A percentile compares a stretch with the other conserved stretches of the same genome.
Evolutionary conservation across 208 protist species (phyloP).

Genomic region (Crithidia acanthocephali): DNA sequence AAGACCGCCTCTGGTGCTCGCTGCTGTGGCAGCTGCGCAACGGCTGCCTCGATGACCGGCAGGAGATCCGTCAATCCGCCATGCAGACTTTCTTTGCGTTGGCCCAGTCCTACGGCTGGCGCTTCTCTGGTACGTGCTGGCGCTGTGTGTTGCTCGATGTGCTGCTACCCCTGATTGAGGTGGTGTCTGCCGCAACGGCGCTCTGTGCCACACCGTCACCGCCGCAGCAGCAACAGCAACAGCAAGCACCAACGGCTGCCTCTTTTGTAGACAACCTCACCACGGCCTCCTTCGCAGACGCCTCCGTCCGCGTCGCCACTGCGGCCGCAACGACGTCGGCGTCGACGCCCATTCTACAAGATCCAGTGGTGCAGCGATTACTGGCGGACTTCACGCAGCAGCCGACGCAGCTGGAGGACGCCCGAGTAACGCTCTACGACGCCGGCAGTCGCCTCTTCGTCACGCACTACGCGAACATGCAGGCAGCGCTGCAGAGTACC

Average conservation of each 20-base stretch:
- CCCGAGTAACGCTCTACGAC: slow-evolving; percentile 64
- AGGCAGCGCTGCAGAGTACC: neutral
- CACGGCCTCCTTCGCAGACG: neutral
- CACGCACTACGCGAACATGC: slow-evolving; percentile 55
- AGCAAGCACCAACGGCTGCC: too few species aligned
- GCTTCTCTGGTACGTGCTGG: slow-evolving; percentile 64
- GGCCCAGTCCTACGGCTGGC: slow-evolving; percentile 74
- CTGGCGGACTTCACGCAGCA: slow-evolving; percentile 27
- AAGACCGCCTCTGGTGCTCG: slow-evolving; percentile 43
- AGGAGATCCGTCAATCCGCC: slow-evolving; percentile 84
- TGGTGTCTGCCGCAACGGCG: slow-evolving; percentile 36
- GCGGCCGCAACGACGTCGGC: neutral
- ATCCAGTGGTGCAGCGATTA: slow-evolving; percentile 14
- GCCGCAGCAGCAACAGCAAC: too few species aligned
- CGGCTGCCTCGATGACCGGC: slow-evolving; percentile 52
- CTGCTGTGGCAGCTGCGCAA: slow-evolving; percentile 58
- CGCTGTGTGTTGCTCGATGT: slow-evolving; percentile 53
- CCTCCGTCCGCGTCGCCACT: neutral
- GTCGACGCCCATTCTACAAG: neutral
- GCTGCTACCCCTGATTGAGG: slow-evolving; percentile 56
- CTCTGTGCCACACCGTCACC: slow-evolving; percentile 28
- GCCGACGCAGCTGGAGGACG: slow-evolving; percentile 54
- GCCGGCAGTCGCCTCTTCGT: slow-evolving; percentile 56
- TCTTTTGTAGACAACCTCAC: too few species aligned
- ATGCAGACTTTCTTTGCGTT: slow-evolving; percentile 85